phyloP scores from a whole-genome alignment of 192 early-diverging fungal genomes.

The Entomortierella lignicola region DNA sequence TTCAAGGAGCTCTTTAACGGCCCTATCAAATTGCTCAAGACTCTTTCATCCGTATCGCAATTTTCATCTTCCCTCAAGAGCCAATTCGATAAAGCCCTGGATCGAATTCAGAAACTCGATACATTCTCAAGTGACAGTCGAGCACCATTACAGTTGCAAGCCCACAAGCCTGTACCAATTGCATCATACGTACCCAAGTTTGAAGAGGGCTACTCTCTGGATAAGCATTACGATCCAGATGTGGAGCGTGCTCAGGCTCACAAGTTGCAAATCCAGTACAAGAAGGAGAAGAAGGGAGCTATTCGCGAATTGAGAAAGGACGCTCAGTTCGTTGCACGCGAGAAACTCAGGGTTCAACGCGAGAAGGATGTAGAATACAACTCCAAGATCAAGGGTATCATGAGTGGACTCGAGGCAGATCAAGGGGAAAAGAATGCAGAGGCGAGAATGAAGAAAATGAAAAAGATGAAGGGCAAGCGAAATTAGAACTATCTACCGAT shows the following conservation, averaged over 20 bases:
- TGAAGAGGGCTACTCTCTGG: slow-evolving; percentile 88
- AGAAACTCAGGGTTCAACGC: slow-evolving; percentile 72
- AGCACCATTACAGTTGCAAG: slow-evolving; percentile 83
- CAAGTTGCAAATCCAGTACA: slow-evolving; percentile 86
- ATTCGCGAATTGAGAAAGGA: slow-evolving; percentile 97
- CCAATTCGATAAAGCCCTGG: slow-evolving; percentile 42
- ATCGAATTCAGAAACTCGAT: slow-evolving; percentile 63
- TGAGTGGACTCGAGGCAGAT: slow-evolving; percentile 86
- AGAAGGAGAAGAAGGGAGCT: slow-evolving; percentile 95
- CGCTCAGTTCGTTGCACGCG: slow-evolving; percentile 84
- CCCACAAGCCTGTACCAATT: slow-evolving; percentile 89
- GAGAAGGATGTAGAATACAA: slow-evolving; percentile 88
- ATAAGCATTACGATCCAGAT: slow-evolving; percentile 85
- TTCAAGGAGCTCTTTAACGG: slow-evolving; percentile 72
- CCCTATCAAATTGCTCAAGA: slow-evolving; percentile 39
- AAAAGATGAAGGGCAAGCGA: slow-evolving; percentile 55
- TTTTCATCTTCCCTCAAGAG: slow-evolving; percentile 35
- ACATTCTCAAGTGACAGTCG: slow-evolving; percentile 64
- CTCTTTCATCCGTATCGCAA: slow-evolving; percentile 17
- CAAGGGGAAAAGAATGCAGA: slow-evolving; percentile 82
- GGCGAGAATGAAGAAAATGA: slow-evolving; percentile 68
- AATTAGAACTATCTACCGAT: slow-evolving; percentile 11
- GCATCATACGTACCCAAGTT: slow-evolving; percentile 91
- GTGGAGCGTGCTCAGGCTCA: slow-evolving; percentile 75
- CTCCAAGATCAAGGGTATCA: slow-evolving; percentile 91